A percentile compares a stretch with the other conserved stretches of the same genome.
Conservation (phyloP, 176 grass and related monocot genomes). For the Cocos nucifera region DNA sequence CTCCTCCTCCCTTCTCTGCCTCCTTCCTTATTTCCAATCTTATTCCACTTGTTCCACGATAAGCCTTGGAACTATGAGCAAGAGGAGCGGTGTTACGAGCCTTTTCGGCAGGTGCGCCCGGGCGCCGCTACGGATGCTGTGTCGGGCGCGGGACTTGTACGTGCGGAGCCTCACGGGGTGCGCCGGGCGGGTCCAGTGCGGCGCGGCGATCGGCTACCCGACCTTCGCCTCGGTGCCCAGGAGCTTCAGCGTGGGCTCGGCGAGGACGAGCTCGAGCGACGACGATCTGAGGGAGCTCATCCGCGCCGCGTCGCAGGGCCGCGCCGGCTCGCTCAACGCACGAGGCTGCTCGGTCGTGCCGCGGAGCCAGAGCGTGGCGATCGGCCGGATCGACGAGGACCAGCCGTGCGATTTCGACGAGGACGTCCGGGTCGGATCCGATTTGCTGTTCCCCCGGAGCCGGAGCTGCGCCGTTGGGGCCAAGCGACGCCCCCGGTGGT, state of each 20-base stretch:
- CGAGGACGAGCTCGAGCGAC: constrained; percentile 12
- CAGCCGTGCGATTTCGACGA: constrained; percentile 33
- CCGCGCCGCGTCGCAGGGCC: constrained; percentile 50
- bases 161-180: constrained; percentile 40
- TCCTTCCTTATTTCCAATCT: too few species aligned
- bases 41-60: too few species aligned
- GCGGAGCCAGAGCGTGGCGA: constrained; percentile 49
- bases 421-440: constrained; percentile 9
- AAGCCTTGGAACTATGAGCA: too few species aligned
- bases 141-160: constrained; percentile 55
- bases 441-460: constrained; percentile 31
- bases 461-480: constrained; percentile 22
- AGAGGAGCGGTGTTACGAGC: neutral
- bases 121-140: constrained; percentile 27
- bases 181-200: constrained; percentile 30
- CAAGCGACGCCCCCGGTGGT: neutral
- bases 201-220: constrained; percentile 31
- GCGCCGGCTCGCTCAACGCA: neutral
- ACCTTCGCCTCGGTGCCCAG: neutral
- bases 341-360: neutral
- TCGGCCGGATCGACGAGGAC: constrained; percentile 76
- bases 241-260: constrained; percentile 4
- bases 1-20: too few species aligned
- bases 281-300: constrained; percentile 62
- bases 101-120: constrained; percentile 28